Evolutionary conservation across 331 rosid species (phyloP).

Genomic region (Acacia pycnantha): DNA sequence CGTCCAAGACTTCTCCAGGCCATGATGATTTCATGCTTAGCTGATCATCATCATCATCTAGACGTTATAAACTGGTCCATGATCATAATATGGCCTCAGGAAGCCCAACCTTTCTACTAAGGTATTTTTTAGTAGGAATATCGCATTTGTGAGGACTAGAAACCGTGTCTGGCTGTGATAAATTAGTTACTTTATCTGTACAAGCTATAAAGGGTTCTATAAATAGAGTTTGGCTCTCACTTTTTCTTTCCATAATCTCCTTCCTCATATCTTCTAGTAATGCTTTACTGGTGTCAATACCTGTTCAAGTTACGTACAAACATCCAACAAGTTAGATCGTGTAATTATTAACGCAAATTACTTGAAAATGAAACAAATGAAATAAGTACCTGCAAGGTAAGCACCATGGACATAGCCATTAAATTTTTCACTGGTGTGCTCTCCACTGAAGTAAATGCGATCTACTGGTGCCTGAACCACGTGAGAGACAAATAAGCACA

Average conservation of each 20-base stretch:
- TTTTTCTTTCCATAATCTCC: not conserved
- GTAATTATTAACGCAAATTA: not conserved
- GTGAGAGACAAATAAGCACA: not conserved
- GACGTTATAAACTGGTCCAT: not conserved
- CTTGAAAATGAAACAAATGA: not conserved
- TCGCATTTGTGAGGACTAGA: slow-evolving; percentile 19
- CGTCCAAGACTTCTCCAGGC: slow-evolving; percentile 23
- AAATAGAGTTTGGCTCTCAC: not conserved
- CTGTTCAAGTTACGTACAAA: not conserved
- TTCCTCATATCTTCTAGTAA: slow-evolving; percentile 2
- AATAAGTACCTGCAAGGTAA: slow-evolving; percentile 5
- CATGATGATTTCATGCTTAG: slow-evolving; percentile 11
- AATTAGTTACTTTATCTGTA: slow-evolving; percentile 1
- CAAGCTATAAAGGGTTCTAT: not conserved
- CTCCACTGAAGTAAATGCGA: slow-evolving; percentile 1
- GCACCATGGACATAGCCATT: slow-evolving; percentile 21
- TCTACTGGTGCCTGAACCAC: slow-evolving; percentile 10
- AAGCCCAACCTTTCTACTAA: not conserved
- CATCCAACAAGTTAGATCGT: not conserved
- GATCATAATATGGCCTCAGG: slow-evolving; percentile 20
- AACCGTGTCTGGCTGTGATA: slow-evolving; percentile 11
- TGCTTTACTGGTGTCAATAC: slow-evolving; percentile 3
- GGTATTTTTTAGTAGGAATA: slow-evolving; percentile 1
- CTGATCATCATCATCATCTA: not conserved
- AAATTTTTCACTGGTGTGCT: slow-evolving; percentile 18